Conservation (phyloP, 192 early-diverging fungal species). For the Coemansia sp. region DNA sequence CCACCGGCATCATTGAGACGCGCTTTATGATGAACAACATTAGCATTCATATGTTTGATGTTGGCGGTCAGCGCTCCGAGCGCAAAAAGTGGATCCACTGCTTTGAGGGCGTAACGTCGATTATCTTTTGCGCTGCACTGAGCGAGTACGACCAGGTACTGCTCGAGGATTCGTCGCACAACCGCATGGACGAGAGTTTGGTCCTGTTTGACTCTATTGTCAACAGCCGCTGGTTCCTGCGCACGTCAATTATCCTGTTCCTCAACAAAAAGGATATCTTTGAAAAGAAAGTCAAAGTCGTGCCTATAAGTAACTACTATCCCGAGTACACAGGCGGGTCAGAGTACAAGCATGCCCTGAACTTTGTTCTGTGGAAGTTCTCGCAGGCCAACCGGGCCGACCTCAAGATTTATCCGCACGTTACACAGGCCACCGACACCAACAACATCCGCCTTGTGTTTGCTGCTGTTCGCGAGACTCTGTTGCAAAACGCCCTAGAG, state of each 20-base stretch:
- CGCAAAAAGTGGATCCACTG: constrained; percentile 99
- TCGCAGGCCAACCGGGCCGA: constrained; percentile 80
- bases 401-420: constrained; percentile 80
- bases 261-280: constrained; percentile 94
- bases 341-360: constrained; percentile 79
- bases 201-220: constrained; percentile 88
- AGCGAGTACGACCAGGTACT: constrained; percentile 93
- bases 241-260: constrained; percentile 89
- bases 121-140: constrained; percentile 91
- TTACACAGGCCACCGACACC: constrained; percentile 92
- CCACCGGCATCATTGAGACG: constrained; percentile 95
- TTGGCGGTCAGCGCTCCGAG: constrained; percentile 97
- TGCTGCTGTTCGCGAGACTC: constrained; percentile 90
- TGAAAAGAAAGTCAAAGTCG: constrained; percentile 71
- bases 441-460: constrained; percentile 86
- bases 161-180: constrained; percentile 82
- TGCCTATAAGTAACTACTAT: constrained; percentile 80
- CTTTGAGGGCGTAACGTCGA: constrained; percentile 96
- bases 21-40: constrained; percentile 89
- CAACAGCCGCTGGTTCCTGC: constrained; percentile 90
- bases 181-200: constrained; percentile 89
- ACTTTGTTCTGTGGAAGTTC: constrained; percentile 87
- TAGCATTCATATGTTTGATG: constrained; percentile 96
- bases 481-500: constrained; percentile 80
- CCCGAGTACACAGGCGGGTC: constrained; percentile 81